Evolutionary conservation across 352 stramenopile species (phyloP).

Genomic region (Phytopythium ostracodes): DNA sequence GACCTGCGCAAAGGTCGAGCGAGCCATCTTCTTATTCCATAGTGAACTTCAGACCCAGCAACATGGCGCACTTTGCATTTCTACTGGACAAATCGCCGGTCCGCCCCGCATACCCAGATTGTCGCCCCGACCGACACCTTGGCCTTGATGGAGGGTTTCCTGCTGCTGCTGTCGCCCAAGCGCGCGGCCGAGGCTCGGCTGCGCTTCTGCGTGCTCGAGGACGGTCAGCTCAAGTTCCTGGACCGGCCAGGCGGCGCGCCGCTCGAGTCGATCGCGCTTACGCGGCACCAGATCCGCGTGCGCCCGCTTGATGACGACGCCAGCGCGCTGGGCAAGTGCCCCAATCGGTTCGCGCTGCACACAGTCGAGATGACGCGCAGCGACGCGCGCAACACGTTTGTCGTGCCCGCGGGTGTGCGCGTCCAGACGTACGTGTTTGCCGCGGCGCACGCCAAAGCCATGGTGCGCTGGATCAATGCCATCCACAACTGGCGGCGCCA

Average conservation of each 20-base stretch:
- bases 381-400: constrained; percentile 42
- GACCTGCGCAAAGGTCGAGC: neutral
- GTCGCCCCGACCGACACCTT: neutral
- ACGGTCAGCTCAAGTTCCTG: constrained; percentile 53
- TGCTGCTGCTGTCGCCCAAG: constrained; percentile 56
- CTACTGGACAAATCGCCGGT: neutral
- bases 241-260: constrained; percentile 31
- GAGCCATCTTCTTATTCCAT: neutral
- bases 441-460: constrained; percentile 41
- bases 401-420: constrained; percentile 18
- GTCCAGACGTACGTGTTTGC: constrained; percentile 46
- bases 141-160: constrained; percentile 75
- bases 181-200: constrained; percentile 37
- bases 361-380: constrained; percentile 45
- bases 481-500: constrained; percentile 74
- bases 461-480: constrained; percentile 62
- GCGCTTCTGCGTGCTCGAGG: constrained; percentile 65
- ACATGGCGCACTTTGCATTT: neutral
- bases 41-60: neutral
- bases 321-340: constrained; percentile 37
- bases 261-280: constrained; percentile 47
- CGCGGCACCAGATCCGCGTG: constrained; percentile 59
- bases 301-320: constrained; percentile 34
- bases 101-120: neutral
- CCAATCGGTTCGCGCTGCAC: constrained; percentile 64